phyloP scores from a whole-genome alignment of 169 alveolate genomes.

The Theileria annulata region DNA sequence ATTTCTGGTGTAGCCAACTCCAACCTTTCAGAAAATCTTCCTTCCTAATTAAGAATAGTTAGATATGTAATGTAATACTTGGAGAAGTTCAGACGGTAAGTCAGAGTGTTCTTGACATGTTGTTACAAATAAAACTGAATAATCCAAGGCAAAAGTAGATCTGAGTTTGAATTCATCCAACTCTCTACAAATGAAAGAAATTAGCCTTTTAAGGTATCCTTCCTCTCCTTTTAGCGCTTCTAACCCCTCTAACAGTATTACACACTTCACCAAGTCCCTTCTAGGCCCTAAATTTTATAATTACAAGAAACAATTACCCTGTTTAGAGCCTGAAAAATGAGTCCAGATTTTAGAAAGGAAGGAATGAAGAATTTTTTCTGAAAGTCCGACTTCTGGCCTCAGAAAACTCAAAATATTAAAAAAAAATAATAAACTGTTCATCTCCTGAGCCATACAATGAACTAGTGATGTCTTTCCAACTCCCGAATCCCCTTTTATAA shows the following conservation, averaged over 20 bases:
- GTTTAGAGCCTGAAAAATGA: constrained; percentile 15
- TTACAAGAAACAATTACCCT: constrained; percentile 20
- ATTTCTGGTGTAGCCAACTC: neutral
- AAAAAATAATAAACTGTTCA: constrained; percentile 12
- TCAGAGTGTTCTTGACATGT: constrained; percentile 25
- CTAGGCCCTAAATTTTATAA: constrained; percentile 14
- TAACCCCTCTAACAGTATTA: constrained; percentile 38
- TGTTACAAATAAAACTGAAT: constrained; percentile 37
- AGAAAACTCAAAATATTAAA: constrained; percentile 23
- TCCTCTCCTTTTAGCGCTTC: constrained; percentile 27
- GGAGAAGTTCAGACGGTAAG: constrained; percentile 22
- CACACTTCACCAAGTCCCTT: constrained; percentile 29
- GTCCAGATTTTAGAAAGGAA: constrained; percentile 26
- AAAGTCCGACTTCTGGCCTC: constrained; percentile 50
- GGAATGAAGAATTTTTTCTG: constrained; percentile 42
- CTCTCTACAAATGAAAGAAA: constrained; percentile 32
- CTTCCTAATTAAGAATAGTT: neutral
- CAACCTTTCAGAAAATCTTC: neutral
- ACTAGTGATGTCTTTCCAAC: constrained; percentile 47
- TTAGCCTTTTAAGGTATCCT: constrained; percentile 28
- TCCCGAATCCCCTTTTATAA: constrained; percentile 53
- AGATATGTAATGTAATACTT: constrained; percentile 20
- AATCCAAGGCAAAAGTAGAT: constrained; percentile 5
- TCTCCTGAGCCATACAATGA: constrained; percentile 42
- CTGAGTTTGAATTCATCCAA: constrained; percentile 18